phyloP scores from a whole-genome alignment of 2,329 filamentous ascomycete genomes.

The Fusarium sp. region DNA sequence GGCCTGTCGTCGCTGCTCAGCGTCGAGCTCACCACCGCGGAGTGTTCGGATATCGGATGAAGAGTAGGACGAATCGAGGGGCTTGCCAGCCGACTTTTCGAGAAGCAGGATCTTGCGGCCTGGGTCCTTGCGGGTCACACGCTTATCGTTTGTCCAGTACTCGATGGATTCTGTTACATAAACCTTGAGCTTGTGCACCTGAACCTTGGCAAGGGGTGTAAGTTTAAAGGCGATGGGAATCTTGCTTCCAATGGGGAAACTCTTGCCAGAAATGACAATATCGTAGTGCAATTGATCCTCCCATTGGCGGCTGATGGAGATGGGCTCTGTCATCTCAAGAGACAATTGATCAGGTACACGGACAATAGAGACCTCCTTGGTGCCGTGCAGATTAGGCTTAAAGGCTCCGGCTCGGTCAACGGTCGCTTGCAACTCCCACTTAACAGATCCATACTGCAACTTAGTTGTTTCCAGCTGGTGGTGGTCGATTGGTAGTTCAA shows the following conservation, averaged over 20 bases:
- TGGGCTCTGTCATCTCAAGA: constrained; percentile 89
- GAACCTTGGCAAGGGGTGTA: constrained; percentile 91
- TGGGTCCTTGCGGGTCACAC: constrained; percentile 85
- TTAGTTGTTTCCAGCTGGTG: constrained; percentile 89
- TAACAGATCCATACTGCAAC: constrained; percentile 85
- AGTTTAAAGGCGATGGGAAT: constrained; percentile 95
- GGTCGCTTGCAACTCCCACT: constrained; percentile 86
- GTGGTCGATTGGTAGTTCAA: constrained; percentile 90
- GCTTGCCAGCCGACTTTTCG: constrained; percentile 86
- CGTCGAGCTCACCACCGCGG: constrained; percentile 80
- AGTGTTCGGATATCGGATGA: constrained; percentile 81
- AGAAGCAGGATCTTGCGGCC: constrained; percentile 86
- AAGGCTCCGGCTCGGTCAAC: constrained; percentile 91
- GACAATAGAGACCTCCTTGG: constrained; percentile 84
- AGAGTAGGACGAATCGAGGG: constrained; percentile 76
- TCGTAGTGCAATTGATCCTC: constrained; percentile 96
- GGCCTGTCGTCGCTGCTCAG: constrained; percentile 60
- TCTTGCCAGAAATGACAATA: constrained; percentile 95
- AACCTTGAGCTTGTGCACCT: constrained; percentile 92
- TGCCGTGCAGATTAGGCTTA: constrained; percentile 85
- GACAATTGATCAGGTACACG: constrained; percentile 88
- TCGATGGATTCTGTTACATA: constrained; percentile 91
- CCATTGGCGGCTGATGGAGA: constrained; percentile 93
- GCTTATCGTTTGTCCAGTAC: constrained; percentile 88
- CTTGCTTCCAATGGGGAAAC: constrained; percentile 86